Percentiles rank a stretch among this genome's conserved stretches.
phyloP scores from a whole-genome alignment of 2,329 filamentous ascomycete species.

The Pleurostoma richardsiae region DNA sequence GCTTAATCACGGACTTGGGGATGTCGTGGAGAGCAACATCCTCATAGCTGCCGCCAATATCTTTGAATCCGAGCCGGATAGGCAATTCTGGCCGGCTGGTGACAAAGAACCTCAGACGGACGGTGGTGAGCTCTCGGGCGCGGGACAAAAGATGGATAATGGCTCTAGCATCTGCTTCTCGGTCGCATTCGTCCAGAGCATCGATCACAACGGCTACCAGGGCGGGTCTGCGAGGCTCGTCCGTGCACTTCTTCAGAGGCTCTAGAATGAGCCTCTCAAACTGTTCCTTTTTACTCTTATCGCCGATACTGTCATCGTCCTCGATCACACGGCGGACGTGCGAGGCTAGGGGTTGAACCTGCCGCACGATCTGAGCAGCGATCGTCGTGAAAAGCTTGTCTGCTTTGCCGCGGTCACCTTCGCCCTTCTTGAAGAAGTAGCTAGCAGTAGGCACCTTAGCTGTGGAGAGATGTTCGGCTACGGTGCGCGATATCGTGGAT shows the following conservation, averaged over 20 bases:
- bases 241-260: slow-evolving; percentile 21
- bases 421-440: slow-evolving; percentile 11
- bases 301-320: slow-evolving; percentile 20
- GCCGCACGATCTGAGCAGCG: slow-evolving; percentile 14
- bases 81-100: slow-evolving; percentile 33
- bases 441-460: slow-evolving; percentile 10
- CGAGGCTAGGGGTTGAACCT: slow-evolving; percentile 17
- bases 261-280: slow-evolving; percentile 34
- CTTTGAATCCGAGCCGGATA: slow-evolving; percentile 25
- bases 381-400: background rate
- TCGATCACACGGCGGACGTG: slow-evolving; percentile 30
- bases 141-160: slow-evolving; percentile 17
- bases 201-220: slow-evolving; percentile 36
- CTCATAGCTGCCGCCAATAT: slow-evolving; percentile 14
- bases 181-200: slow-evolving; percentile 40
- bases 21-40: slow-evolving; percentile 30
- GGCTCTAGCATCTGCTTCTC: slow-evolving; percentile 25
- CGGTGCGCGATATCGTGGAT: slow-evolving; percentile 29
- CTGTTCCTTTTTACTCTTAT: slow-evolving; percentile 26
- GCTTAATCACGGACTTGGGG: slow-evolving; percentile 16
- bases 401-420: background rate
- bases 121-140: slow-evolving; percentile 11
- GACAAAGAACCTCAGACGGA: slow-evolving; percentile 33
- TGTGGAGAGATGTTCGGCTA: slow-evolving; percentile 12
- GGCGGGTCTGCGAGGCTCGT: slow-evolving; percentile 10